phyloP scores from a whole-genome alignment of 208 protist genomes.

The Acanthamoeba sp. region DNA sequence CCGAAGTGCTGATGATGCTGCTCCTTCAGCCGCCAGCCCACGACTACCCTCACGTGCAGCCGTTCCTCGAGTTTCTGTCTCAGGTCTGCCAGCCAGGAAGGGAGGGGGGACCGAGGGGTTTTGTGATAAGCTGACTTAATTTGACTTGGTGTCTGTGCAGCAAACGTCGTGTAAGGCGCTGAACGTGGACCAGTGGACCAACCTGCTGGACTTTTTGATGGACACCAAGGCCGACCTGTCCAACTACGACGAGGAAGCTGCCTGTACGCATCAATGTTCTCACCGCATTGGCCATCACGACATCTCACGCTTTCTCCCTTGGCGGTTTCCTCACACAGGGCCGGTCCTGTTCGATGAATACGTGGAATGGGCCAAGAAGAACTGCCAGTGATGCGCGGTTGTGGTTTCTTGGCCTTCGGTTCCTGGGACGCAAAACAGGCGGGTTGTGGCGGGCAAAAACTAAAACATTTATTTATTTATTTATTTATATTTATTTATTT shows the following conservation, averaged over 20 bases:
- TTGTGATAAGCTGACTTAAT: not conserved
- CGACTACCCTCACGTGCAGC: not conserved
- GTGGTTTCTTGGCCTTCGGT: too few species aligned
- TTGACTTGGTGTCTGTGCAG: not conserved
- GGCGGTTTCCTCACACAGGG: not conserved
- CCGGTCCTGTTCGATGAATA: not conserved
- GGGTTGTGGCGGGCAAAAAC: too few species aligned
- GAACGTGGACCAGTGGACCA: conserved; percentile 11
- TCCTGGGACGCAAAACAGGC: too few species aligned
- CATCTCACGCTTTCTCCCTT: not conserved
- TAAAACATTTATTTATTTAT: not conserved
- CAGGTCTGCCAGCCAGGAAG: too few species aligned
- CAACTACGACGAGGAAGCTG: not conserved
- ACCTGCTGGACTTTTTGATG: not conserved
- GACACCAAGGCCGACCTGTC: not conserved
- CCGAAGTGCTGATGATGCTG: not conserved
- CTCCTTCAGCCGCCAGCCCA: not conserved
- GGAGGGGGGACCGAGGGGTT: too few species aligned
- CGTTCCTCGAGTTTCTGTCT: not conserved
- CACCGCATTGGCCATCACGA: too few species aligned
- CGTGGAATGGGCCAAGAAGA: not conserved
- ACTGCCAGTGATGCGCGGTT: not conserved
- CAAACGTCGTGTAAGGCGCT: conserved; percentile 17
- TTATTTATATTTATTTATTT: not conserved
- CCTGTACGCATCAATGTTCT: not conserved